Percentiles rank a stretch among this genome's conserved stretches.
Conservation (phyloP, 768 basidiomycete genomes). For the Tylopilus felleus region DNA sequence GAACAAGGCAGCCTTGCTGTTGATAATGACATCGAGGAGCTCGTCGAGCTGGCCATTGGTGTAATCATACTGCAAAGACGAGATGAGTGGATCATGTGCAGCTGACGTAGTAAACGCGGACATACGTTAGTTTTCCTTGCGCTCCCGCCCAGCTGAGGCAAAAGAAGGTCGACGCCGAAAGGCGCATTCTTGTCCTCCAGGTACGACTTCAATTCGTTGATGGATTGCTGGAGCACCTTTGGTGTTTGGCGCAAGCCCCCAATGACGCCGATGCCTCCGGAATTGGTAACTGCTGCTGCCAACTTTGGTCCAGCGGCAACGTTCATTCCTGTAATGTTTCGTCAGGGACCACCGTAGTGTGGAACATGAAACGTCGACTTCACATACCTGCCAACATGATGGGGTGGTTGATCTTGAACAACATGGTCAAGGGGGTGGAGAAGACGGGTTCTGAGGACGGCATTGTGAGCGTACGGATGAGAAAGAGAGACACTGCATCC, state of each 20-base stretch:
- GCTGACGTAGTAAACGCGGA: neutral
- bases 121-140: slow-evolving; percentile 79
- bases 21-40: slow-evolving; percentile 76
- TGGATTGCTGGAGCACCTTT: slow-evolving; percentile 61
- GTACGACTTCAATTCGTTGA: slow-evolving; percentile 69
- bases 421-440: slow-evolving; percentile 66
- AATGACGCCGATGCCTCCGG: slow-evolving; percentile 86
- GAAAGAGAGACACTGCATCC: neutral
- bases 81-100: neutral
- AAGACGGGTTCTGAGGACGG: slow-evolving; percentile 65
- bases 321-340: slow-evolving; percentile 52
- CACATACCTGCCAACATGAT: slow-evolving; percentile 71
- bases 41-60: slow-evolving; percentile 74
- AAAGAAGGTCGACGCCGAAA: slow-evolving; percentile 78
- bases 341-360: slow-evolving; percentile 1
- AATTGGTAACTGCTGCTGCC: slow-evolving; percentile 89
- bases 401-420: slow-evolving; percentile 79
- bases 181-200: slow-evolving; percentile 74
- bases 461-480: slow-evolving; percentile 39
- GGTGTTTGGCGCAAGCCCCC: slow-evolving; percentile 77
- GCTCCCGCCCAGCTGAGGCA: slow-evolving; percentile 78
- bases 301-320: slow-evolving; percentile 82
- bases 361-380: neutral
- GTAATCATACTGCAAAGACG: slow-evolving; percentile 54
- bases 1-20: slow-evolving; percentile 68